Evolutionary conservation across 2,329 filamentous ascomycete species (phyloP), one percentile per base, ranked within the genome.

Genomic region (Colletotrichum chrysophilum): DNA sequence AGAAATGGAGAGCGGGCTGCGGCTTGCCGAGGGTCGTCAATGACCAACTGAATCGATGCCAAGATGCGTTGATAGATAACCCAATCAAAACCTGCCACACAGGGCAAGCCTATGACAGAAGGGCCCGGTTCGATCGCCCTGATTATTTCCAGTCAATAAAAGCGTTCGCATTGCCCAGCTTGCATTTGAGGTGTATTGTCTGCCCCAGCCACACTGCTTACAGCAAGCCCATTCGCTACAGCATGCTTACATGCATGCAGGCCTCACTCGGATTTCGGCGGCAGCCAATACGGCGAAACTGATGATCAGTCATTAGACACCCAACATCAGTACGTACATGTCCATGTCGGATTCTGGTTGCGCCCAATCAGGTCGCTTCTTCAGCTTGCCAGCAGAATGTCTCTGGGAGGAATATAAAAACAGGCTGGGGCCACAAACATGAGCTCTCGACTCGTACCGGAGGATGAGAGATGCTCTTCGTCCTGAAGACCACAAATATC

Each of bases 401-500:
- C 0, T 48, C 43, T 0, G 6, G 3, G 5, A 48, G 0, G n/a
- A 21, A 7, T 48, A 21, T 48, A 48, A 48, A 13, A 48, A 7
- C 43, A 48, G 43, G 43, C 43, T 48, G 43, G 4, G 1, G 10
- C n/a, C n/a, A 48, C 10, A 7, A 13, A 0, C n/a, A 48, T 21
- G 9, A 3, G 38, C 38, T 12, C 9, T 43, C 3, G 18, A 12
- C 18, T 4, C 12, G 18, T 7, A 1, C 5, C 38, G 18, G 9
- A 43, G 3, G 18, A 0, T 10, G 38, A 6, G 1, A 24, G 24
- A 24, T 24, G 24, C 24, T 43, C 5, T 43, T 5, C 4, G 38
- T n/a, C 38, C 2, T n/a, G 18, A 4, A 12, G 9, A n/a, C 38
- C 5, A 0, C 18, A n/a, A n/a, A 18, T 43, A 58, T 0, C 55